These are phyloP conservation scores for Ilyonectria robusta DNA, from an alignment of 2,329 filamentous ascomycete species.

Conservation along the genomic window DNA sequence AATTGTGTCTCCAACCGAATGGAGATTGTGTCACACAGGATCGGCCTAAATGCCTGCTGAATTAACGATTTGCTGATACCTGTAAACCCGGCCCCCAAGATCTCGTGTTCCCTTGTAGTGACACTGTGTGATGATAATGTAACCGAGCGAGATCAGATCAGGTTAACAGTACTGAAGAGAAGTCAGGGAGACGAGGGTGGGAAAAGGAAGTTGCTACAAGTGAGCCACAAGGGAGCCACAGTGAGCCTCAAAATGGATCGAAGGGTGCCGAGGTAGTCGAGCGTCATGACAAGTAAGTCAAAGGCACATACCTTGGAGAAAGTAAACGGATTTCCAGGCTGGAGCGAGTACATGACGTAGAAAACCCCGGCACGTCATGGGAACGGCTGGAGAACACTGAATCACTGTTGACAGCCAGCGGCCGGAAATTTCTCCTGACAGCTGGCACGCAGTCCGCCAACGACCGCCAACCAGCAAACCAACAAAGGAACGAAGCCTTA, in stretches of 20 bases:
- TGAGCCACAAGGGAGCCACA: too few relatives aligned
- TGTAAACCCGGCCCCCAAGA: conserved; percentile 5
- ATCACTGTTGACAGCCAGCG: not conserved
- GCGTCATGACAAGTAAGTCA: not conserved
- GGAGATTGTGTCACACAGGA: conserved; percentile 8
- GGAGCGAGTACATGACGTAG: not conserved
- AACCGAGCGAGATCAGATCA: not conserved
- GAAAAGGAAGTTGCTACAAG: not conserved
- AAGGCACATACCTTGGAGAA: not conserved
- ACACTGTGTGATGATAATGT: not conserved
- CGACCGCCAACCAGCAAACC: too few relatives aligned
- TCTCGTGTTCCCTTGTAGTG: conserved; percentile 1
- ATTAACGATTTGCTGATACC: conserved; percentile 1
- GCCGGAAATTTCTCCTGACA: too few relatives aligned
- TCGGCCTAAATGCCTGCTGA: not conserved
- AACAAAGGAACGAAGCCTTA: too few relatives aligned
- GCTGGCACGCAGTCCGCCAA: too few relatives aligned
- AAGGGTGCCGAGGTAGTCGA: not conserved
- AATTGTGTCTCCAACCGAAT: not conserved
- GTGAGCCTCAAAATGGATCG: not conserved
- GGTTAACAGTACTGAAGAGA: not conserved
- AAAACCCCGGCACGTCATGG: not conserved
- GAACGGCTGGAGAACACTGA: not conserved
- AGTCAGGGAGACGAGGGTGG: not conserved
- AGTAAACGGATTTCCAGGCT: not conserved